phyloP scores from a whole-genome alignment of 176 grass and related monocot species.

The Melocanna baccifera region DNA sequence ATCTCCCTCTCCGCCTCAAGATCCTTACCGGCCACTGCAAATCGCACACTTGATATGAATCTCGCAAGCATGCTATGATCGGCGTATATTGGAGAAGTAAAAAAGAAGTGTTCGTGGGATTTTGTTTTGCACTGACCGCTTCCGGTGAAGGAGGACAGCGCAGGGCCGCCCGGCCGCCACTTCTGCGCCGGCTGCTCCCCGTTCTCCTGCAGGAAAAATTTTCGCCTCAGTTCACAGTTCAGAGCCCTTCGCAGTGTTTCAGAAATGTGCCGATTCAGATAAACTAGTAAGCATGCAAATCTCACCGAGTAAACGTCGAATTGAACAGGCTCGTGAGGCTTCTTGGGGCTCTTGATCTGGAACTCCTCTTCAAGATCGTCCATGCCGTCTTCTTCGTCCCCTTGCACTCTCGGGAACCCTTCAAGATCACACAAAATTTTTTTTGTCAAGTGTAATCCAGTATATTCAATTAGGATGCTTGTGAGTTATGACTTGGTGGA shows the following conservation, averaged over 20 bases:
- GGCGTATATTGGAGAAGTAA: background rate
- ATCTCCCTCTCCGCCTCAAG: conserved; percentile 82
- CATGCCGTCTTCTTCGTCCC: conserved; percentile 76
- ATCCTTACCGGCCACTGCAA: conserved; percentile 85
- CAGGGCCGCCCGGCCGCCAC: conserved; percentile 58
- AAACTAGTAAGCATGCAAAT: background rate
- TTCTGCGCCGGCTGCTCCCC: conserved; percentile 58
- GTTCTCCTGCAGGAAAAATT: conserved; percentile 51
- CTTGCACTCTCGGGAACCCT: conserved; percentile 65
- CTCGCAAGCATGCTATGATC: background rate
- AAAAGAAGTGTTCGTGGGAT: background rate
- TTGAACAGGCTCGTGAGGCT: conserved; percentile 48
- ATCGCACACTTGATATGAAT: background rate
- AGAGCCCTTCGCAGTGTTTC: background rate
- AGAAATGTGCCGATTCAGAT: background rate
- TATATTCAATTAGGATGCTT: background rate
- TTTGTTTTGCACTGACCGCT: conserved; percentile 51
- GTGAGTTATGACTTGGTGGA: background rate
- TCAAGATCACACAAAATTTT: background rate
- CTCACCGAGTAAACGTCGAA: conserved; percentile 77
- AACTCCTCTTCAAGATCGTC: conserved; percentile 83
- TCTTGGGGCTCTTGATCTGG: conserved; percentile 61
- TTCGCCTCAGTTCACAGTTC: background rate
- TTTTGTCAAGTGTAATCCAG: background rate
- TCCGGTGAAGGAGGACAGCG: conserved; percentile 77